Evolutionary conservation across 2,329 filamentous ascomycete species (phyloP), one percentile per base, ranked within the genome.

Genomic region (Cytospora piceicola): DNA sequence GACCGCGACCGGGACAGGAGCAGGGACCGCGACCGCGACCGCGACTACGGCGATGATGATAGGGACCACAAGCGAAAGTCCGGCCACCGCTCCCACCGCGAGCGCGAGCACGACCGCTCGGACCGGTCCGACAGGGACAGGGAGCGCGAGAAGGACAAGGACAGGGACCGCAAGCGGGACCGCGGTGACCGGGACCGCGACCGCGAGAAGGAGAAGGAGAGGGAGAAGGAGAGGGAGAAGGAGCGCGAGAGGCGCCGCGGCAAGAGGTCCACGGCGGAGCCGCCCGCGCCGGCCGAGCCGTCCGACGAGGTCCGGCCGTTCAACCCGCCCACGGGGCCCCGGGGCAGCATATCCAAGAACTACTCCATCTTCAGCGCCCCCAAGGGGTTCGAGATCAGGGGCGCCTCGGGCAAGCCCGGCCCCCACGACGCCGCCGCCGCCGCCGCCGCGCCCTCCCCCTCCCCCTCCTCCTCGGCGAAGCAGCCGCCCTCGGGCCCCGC

Each of bases 311-410:
- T 79, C 70, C 79, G 80, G 61, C 77, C 78, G 5, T 78, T 79
- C 71, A 79, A 81, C 58, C 77, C 78, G 11, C 78, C 81, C 2
- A 76, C 76, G 27, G 80, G 79, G 11, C 78, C 77, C 53, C 78
- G 77, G 73, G 70, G 72, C 34, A 58, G 66, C 59, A 68, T 68
- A 49, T 68, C 66, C 59, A 68, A 68, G 57, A 68, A 68, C 57
- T 68, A 60, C 36, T 66, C 63, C 36, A 68, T 68, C 22, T 68
- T 68, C 63, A 66, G 58, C 57, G 22, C 64, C 22, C 56, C 60
- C 9, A 63, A 73, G n/a, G 73, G 72, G 22, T 73, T 77, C 49
- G 79, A 82, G 51, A 78, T 76, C 70, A 82, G 77, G 63, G 75
- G 77, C 36, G 70, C 72, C 2, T 54, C 32, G 49, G 32, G 54